Evolutionary conservation across 1,139 yeast species (phyloP).

Genomic region (Citeromyces hawaiiensis): DNA sequence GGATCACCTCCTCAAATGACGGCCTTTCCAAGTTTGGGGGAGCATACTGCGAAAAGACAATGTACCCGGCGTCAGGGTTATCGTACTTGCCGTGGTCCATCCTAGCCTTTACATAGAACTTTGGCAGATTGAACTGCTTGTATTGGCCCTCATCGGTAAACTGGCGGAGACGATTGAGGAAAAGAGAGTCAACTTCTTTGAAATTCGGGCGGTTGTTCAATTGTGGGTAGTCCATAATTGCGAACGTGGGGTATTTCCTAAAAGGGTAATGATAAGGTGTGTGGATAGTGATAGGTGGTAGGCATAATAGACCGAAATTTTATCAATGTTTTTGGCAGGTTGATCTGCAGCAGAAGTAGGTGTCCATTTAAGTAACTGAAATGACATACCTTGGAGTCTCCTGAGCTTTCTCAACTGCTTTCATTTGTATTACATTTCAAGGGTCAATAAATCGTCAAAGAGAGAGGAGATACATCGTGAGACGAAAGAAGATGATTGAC

Average conservation of each 20-base stretch:
- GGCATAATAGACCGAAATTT: not conserved
- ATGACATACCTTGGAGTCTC: no score
- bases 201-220: constrained; percentile 59
- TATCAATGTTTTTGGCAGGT: no score
- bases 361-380: no score
- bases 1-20: constrained; percentile 55
- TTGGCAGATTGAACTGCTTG: constrained; percentile 60
- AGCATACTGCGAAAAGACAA: constrained; percentile 40
- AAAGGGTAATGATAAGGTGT: not conserved
- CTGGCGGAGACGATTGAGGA: constrained; percentile 68
- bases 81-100: constrained; percentile 22
- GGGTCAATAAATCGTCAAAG: no score
- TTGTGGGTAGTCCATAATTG: constrained; percentile 17
- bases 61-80: constrained; percentile 18
- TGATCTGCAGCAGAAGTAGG: no score
- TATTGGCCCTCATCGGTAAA: constrained; percentile 69
- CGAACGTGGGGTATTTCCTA: not conserved
- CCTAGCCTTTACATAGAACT: constrained; percentile 56
- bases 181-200: constrained; percentile 71
- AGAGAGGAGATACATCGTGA: no score
- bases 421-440: no score
- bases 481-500: no score
- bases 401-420: no score
- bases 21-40: constrained; percentile 73
- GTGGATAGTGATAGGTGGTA: not conserved